phyloP scores from a whole-genome alignment of 805 yeast species.

The Spathaspora girioi region DNA sequence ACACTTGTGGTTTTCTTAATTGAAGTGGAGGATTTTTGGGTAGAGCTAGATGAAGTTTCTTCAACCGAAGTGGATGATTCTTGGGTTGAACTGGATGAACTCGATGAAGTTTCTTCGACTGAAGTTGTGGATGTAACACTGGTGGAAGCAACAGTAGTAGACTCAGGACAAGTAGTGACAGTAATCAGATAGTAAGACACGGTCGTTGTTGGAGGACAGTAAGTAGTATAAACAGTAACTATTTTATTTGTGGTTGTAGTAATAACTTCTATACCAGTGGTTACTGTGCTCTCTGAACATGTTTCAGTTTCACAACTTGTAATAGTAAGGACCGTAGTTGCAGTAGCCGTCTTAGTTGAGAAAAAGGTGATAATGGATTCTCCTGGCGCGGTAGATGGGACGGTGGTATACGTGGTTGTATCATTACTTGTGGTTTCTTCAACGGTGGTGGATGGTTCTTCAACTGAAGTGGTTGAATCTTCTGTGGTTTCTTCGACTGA shows the following conservation, averaged over 20 bases:
- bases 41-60: neutral
- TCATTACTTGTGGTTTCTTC: neutral
- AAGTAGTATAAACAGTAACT: slow-evolving; percentile 22
- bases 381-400: neutral
- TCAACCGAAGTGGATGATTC: too few species aligned
- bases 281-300: slow-evolving; percentile 16
- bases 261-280: slow-evolving; percentile 25
- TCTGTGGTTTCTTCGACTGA: neutral
- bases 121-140: neutral
- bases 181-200: slow-evolving; percentile 3
- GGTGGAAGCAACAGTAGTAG: neutral
- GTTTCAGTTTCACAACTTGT: slow-evolving; percentile 15
- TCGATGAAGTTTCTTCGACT: neutral
- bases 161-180: neutral
- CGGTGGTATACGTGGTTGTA: neutral
- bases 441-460: too few species aligned
- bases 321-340: slow-evolving; percentile 15
- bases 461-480: neutral
- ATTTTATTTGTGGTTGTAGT: slow-evolving; percentile 20
- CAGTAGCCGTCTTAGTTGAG: slow-evolving; percentile 17
- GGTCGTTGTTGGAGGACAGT: slow-evolving; percentile 15
- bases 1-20: too few species aligned
- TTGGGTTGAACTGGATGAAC: too few species aligned
- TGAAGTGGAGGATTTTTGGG: neutral
- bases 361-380: slow-evolving; percentile 5